A percentile compares a stretch with the other conserved stretches of the same genome.
Evolutionary conservation across 306 rosid species (phyloP).

Genomic region (Trichosanthes truncata): DNA sequence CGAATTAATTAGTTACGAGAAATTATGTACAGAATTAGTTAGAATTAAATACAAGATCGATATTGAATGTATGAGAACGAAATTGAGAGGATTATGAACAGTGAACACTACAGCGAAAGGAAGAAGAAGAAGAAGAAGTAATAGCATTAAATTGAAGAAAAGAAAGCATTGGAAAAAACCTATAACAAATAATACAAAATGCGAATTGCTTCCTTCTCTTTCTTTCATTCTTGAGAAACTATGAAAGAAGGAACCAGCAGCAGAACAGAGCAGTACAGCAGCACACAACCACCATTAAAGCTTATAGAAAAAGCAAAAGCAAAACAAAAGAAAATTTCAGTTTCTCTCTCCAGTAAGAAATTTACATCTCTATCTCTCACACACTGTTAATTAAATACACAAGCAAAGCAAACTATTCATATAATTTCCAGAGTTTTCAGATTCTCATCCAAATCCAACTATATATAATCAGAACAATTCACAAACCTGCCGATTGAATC

Average conservation of each 20-base stretch:
- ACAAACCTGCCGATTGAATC: conserved; percentile 1
- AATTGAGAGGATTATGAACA: neutral
- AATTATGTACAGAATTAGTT: neutral
- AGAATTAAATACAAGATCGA: neutral
- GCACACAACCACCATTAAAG: neutral
- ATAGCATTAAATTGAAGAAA: neutral
- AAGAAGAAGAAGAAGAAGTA: neutral
- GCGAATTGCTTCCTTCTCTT: conserved; percentile 8
- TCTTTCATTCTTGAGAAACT: conserved; percentile 2
- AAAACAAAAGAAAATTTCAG: neutral
- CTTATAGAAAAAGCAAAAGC: neutral
- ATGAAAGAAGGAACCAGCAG: conserved; percentile 7
- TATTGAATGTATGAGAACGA: neutral
- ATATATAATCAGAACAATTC: neutral
- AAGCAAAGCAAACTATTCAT: neutral
- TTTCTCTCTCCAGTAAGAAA: neutral
- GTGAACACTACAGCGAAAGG: neutral
- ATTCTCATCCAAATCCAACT: neutral
- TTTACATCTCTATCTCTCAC: conserved; percentile 1
- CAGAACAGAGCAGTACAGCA: neutral
- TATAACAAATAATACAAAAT: neutral
- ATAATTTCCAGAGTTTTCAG: neutral
- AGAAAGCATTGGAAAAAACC: neutral
- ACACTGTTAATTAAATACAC: neutral
- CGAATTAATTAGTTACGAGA: neutral